Percentiles rank a stretch among this genome's conserved stretches.
Conservation (phyloP, 768 basidiomycete genomes). For the Mycena kentingensis region DNA sequence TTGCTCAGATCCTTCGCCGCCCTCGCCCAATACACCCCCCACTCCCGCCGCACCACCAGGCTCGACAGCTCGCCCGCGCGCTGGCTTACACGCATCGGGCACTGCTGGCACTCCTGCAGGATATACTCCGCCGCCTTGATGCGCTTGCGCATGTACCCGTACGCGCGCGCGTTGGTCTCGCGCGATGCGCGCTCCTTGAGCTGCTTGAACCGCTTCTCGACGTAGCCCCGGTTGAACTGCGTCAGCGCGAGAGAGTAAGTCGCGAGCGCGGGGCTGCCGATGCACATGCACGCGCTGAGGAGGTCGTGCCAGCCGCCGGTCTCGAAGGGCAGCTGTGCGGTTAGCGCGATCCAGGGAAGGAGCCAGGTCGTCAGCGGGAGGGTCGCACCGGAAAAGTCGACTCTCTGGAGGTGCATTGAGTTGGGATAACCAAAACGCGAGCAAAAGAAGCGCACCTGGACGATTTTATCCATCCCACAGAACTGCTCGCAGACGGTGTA, state of each 20-base stretch:
- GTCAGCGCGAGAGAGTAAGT: constrained; percentile 15
- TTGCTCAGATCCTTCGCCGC: constrained; percentile 17
- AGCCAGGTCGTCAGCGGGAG: constrained; percentile 19
- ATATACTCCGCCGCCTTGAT: constrained; percentile 7
- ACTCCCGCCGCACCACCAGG: constrained; percentile 9
- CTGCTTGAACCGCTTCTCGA: constrained; percentile 2
- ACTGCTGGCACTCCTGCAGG: constrained; percentile 17
- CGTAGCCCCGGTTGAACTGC: constrained; percentile 15
- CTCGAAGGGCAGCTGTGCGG: constrained; percentile 23
- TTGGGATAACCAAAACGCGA: background rate
- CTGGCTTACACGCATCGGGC: constrained; percentile 20
- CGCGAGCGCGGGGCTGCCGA: too few relatives aligned
- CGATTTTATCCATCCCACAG: constrained; percentile 7
- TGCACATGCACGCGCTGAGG: constrained; percentile 14
- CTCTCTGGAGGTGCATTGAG: background rate
- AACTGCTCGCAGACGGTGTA: constrained; percentile 1
- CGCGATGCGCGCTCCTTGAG: constrained; percentile 5
- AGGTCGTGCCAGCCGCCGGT: constrained; percentile 14
- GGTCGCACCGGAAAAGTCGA: constrained; percentile 3
- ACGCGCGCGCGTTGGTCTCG: constrained; percentile 2
- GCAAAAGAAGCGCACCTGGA: constrained; percentile 6
- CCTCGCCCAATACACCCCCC: constrained; percentile 13
- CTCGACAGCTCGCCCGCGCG: constrained; percentile 11
- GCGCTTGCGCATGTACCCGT: constrained; percentile 7
- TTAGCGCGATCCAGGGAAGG: constrained; percentile 22